Conservation (phyloP, 495 filamentous ascomycete species). For the Penicillium odoratum region DNA sequence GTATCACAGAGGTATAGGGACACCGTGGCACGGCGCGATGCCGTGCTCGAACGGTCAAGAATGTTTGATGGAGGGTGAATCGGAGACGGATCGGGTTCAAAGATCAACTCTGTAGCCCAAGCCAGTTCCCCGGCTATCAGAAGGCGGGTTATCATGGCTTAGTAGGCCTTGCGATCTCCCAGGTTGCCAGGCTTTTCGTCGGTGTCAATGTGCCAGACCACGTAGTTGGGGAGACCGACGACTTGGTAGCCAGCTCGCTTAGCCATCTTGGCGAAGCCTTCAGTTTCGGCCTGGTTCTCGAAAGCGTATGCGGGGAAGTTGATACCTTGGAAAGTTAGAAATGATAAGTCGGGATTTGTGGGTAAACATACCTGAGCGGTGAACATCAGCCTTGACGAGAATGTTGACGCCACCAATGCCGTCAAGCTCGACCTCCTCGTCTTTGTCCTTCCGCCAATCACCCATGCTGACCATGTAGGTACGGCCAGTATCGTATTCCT, state of each 20-base stretch:
- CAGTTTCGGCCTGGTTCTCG: conserved; percentile 98
- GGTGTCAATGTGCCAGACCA: conserved; percentile 99
- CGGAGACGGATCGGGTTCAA: conserved; percentile 19
- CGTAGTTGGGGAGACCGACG: conserved; percentile 90
- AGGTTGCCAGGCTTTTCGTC: conserved; percentile 90
- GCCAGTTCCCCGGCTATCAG: conserved; percentile 13
- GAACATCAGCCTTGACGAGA: conserved; percentile 94
- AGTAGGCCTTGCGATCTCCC: conserved; percentile 45
- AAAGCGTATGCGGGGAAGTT: conserved; percentile 98
- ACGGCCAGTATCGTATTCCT: conserved; percentile 86
- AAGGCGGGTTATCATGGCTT: conserved; percentile 15
- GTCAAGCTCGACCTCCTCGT: conserved; percentile 87
- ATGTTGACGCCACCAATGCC: conserved; percentile 98
- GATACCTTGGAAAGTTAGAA: conserved; percentile 59
- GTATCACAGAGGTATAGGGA: conserved; percentile 14
- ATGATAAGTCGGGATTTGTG: not conserved
- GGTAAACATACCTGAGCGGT: conserved; percentile 72
- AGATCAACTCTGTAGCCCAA: conserved; percentile 25
- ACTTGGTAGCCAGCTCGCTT: conserved; percentile 95
- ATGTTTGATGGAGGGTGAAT: conserved; percentile 18
- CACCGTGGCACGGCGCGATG: conserved; percentile 8
- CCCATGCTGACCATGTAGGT: conserved; percentile 85
- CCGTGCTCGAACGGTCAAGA: conserved; percentile 11
- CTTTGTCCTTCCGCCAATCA: conserved; percentile 87
- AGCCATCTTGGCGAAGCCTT: conserved; percentile 98